phyloP scores from a whole-genome alignment of 345 rosid genomes.

The thale cress (Arabidopsis thaliana) region TAIR10.1 NC_003076.8:25936501-25937000 shows the following conservation, averaged over 20 bases:
- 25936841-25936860: not conserved
- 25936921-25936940: not conserved
- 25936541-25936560: not conserved
- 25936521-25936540: not conserved
- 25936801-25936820: not conserved
- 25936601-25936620: too few relatives aligned
- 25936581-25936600: too few relatives aligned
- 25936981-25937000: not conserved
- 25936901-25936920: slow-evolving; percentile 12
- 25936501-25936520: slow-evolving; percentile 5
- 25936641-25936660: too few relatives aligned
- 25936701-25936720: too few relatives aligned
- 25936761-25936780: not conserved
- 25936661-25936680: too few relatives aligned
- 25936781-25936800: not conserved
- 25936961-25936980: not conserved
- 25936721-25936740: not conserved
- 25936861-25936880: slow-evolving; percentile 7
- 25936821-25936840: not conserved
- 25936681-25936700: too few relatives aligned
- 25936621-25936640: too few relatives aligned
- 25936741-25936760: not conserved
- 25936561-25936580: not conserved
- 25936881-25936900: slow-evolving; percentile 16
- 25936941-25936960: not conserved